Percentiles rank a stretch among this genome's conserved stretches.
Evolutionary conservation across 768 basidiomycete genomes (phyloP).

Genomic region (Phlebiopsis gigantea): DNA sequence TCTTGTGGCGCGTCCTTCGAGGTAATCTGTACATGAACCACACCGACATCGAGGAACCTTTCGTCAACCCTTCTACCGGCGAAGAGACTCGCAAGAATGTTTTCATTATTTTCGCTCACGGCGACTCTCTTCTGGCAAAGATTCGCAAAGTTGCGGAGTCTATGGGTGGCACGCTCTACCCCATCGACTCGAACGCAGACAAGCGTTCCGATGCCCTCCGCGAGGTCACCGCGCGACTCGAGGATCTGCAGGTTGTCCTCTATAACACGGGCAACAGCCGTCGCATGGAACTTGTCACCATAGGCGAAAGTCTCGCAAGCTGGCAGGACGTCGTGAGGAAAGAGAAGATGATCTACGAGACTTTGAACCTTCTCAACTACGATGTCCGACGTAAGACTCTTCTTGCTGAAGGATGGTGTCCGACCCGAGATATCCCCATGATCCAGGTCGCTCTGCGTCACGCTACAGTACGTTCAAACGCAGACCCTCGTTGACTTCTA

Average conservation of each 20-base stretch:
- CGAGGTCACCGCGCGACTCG: constrained; percentile 83
- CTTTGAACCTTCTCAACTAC: constrained; percentile 92
- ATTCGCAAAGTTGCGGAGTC: constrained; percentile 98
- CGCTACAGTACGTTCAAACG: constrained; percentile 57
- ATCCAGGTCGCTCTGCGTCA: constrained; percentile 86
- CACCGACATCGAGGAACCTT: constrained; percentile 90
- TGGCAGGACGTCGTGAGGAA: constrained; percentile 95
- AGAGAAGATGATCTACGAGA: constrained; percentile 96
- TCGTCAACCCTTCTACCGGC: constrained; percentile 81
- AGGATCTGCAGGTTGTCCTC: constrained; percentile 84
- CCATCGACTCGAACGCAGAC: constrained; percentile 91
- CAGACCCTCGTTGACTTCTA: neutral
- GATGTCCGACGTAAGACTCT: constrained; percentile 91
- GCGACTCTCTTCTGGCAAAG: constrained; percentile 86
- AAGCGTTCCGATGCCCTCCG: constrained; percentile 87
- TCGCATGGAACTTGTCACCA: constrained; percentile 72
- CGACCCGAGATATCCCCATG: constrained; percentile 80
- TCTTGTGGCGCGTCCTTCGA: constrained; percentile 95
- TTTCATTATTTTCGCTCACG: constrained; percentile 99
- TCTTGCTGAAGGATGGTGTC: constrained; percentile 97
- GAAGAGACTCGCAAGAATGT: constrained; percentile 93
- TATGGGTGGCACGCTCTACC: constrained; percentile 97
- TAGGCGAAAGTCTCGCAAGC: constrained; percentile 79
- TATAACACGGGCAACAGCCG: constrained; percentile 86
- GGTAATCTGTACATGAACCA: constrained; percentile 99